Evolutionary conservation across 371 early-diverging fungal genomes (phyloP), one percentile per base, ranked within the genome.

Genomic region (Chytridium lagenaria): DNA sequence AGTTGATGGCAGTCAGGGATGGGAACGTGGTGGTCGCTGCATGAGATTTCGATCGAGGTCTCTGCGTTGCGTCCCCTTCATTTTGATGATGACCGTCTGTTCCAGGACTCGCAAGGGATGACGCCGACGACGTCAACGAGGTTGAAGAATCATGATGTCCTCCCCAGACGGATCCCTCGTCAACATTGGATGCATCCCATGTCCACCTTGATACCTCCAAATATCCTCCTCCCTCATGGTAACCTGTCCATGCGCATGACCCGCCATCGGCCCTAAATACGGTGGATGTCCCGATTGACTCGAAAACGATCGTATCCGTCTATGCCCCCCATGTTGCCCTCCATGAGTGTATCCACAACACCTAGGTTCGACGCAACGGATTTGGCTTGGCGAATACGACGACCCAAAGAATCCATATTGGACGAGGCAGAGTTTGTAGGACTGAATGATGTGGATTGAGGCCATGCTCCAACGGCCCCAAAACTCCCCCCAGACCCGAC

Each of bases 301-400:
- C 37, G 66, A 66, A 66, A 66, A 66, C 30, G 61, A 61, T 23
- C 61, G 3, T 34, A 61, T 61, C 61, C 61, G 3, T 15, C 61
- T 31, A 55, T 55, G 10, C 55, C 5, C 5, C 23, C 5, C 5
- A 16, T 55, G 55, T 26, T 55, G 55, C 44, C n/a, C n/a, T n/a
- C n/a, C n/a, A n/a, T n/a, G n/a, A 19, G 44, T 19, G 19, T 44
- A 19, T 19, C 26, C 55, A 28, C 19, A 7, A 10, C 55, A 28
- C 19, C 55, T 10, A 10, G 16, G 26, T 16, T 19, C 44, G 44
- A 7, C 44, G 44, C 44, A 7, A 19, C 19, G 12, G 44, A 44
- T 44, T 44, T 44, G 16, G 57, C 30, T 7, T 55, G 57, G 10
- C 57, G 57, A 55, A 55, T 55, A 7, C 57, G 10, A 7, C 57